Evolutionary conservation across 2,329 filamentous ascomycete genomes (phyloP), one percentile per base, ranked within the genome.

Genomic region (Rhinocladiella mackenziei): DNA sequence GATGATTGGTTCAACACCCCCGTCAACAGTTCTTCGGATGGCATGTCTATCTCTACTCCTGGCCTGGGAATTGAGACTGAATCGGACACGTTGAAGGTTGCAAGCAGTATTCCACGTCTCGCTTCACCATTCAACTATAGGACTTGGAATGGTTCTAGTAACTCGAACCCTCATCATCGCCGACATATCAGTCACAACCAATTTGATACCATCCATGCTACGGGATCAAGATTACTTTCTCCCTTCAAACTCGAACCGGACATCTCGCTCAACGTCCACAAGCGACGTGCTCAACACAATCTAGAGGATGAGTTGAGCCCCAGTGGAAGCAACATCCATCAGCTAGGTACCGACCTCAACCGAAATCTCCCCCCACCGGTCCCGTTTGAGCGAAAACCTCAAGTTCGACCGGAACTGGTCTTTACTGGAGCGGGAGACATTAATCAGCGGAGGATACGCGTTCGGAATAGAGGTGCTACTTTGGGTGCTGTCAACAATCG

Each of bases 401-500:
- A 40, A 23, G 26, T 31, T 36, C 46, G 45, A 13, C 51, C 48
- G n/a, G 56, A 58, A 28, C 31, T 58, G 22, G 40, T 56, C 7
- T 57, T 58, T 29, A 56, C 54, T 10, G 56, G 56, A 22, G 43
- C 45, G 36, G 54, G 54, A 19, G 72, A 78, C 47, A 67, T 69
- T 7, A 72, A 74, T 40, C 71, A 77, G 53, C 73, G 75, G 43
- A 73, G 77, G 20, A 71, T 80, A 8, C 75, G 80, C 18, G 72
- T 79, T 23, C 74, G 79, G 29, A 79, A 73, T 54, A 75, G 80
- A 31, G 79, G 79, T 42, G 80, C 79, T 56, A 82, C 77, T 34
- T 69, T 77, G 17, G 75, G 78, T 37, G 75, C 78, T 39, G 72
- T 77, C 47, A 70, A 69, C 50, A 69, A 69, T 19, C 67, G 71